Evolutionary conservation across 805 yeast genomes (phyloP).

Genomic region (Candida easanensis): DNA sequence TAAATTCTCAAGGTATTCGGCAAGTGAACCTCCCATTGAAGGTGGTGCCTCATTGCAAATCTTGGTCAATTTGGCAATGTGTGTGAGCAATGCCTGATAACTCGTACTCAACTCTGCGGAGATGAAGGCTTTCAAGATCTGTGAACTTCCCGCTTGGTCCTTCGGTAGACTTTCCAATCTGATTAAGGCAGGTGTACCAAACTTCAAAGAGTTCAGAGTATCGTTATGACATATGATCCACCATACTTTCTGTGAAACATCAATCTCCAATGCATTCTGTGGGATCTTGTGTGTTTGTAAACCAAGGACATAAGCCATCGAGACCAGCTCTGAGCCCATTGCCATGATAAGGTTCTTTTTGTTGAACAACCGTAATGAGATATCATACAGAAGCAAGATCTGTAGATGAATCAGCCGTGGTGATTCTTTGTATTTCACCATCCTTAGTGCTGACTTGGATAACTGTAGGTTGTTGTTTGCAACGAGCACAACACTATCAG

Average conservation of each 20-base stretch:
- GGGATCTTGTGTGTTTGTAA: conserved; percentile 21
- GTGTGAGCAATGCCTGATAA: conserved; percentile 19
- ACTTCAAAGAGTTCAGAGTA: conserved; percentile 18
- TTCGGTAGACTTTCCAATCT: conserved; percentile 14
- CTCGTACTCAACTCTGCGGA: conserved; percentile 19
- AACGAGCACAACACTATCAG: conserved; percentile 4
- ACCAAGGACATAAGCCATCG: conserved; percentile 23
- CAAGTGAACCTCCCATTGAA: conserved; percentile 8
- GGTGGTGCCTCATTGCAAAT: conserved; percentile 21
- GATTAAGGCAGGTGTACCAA: conserved; percentile 17
- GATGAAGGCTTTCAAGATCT: conserved; percentile 23
- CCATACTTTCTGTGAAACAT: conserved; percentile 20
- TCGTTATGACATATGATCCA: conserved; percentile 25
- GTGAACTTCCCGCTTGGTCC: conserved; percentile 14
- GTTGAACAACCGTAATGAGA: conserved; percentile 16
- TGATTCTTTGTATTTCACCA: conserved; percentile 19
- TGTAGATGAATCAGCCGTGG: conserved; percentile 20
- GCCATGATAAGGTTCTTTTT: conserved; percentile 17
- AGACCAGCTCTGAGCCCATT: conserved; percentile 22
- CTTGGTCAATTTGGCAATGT: conserved; percentile 22
- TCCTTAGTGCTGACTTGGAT: conserved; percentile 18
- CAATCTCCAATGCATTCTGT: conserved; percentile 19
- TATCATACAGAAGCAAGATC: conserved; percentile 19
- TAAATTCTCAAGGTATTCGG: conserved; percentile 18
- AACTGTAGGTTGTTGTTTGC: conserved; percentile 17